Percentiles rank a stretch among this genome's conserved stretches.
Conservation (phyloP, 148 eudicot species). For the Rheum nobile region DNA sequence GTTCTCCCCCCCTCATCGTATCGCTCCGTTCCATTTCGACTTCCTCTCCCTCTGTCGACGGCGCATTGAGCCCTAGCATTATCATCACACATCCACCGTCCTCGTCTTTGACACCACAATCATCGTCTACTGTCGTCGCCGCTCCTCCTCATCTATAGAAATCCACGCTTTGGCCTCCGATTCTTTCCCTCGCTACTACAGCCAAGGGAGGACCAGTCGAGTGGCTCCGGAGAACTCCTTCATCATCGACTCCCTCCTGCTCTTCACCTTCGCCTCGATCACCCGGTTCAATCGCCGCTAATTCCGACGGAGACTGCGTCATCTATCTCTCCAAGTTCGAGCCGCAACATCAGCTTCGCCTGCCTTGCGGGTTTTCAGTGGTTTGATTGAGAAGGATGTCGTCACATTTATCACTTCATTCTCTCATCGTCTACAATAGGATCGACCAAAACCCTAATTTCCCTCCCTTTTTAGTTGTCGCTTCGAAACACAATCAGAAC, state of each 20-base stretch:
- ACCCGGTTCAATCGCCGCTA: conserved; percentile 16
- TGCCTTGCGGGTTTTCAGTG: no score
- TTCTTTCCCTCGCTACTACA: background rate
- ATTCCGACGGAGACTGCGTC: conserved; percentile 54
- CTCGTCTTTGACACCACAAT: conserved; percentile 45
- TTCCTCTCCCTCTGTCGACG: background rate
- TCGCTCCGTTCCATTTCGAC: no score
- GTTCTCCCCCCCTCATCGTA: no score
- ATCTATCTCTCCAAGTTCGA: conserved; percentile 82
- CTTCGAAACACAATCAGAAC: background rate
- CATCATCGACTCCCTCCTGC: conserved; percentile 40
- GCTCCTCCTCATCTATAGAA: background rate
- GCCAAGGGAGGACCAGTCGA: background rate
- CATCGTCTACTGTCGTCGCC: conserved; percentile 24
- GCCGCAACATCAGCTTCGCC: conserved; percentile 49
- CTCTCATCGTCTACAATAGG: background rate
- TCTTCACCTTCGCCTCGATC: conserved; percentile 54
- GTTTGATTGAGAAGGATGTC: no score
- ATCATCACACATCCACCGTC: conserved; percentile 32
- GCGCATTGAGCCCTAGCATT: conserved; percentile 4
- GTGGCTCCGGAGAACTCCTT: conserved; percentile 12
- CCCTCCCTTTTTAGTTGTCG: background rate
- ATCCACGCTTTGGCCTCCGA: conserved; percentile 4
- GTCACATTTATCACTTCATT: background rate
- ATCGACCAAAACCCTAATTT: background rate